Base-by-base conservation (phyloP, 2,329 filamentous ascomycete species). In the Chalaropsis thielavioides region DNA sequence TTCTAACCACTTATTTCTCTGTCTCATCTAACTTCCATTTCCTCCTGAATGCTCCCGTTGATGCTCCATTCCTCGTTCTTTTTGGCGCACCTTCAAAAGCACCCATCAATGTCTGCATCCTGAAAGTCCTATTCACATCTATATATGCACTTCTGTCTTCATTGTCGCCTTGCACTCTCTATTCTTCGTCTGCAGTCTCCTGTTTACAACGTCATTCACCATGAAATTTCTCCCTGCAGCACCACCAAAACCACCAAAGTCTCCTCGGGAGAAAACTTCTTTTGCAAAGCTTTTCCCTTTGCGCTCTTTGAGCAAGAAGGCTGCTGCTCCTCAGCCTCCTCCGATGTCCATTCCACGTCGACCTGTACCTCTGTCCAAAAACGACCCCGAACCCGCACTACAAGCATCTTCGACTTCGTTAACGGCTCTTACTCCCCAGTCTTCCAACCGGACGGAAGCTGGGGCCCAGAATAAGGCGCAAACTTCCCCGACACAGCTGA, bases 101-200 rank as follows among this genome's bases (percentile, higher is more conserved):
- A 10, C 22, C 46, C 46, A 27, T 51, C 46, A 15, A 24, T 2
- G 19, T 15, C 46, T 24, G 46, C 22, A 24, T 51, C 24, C 22
- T 51, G 19, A 51, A 51, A 22, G 15, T 51, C 22, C 27, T 13
- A 27, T 51, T 22, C 7, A 51, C 10, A 51, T 51, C 46, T 24
- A 13, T 22, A 51, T 10, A 51, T 27, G 19, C 46, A 15, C 24
- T 15, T 24, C 11, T 15, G 15, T 15, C 11, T 13, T 15, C 78
- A 38, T 78, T 78, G 54, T 74, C 79, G 70, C 80, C 80, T 67
- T 80, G 80, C 68, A 78, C 78, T 8, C 78, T 43, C 41, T 15
- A 17, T 61, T 44, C 24, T 62, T 61, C 17, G n/a, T 56, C 11
- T 58, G 41, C n/a, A 38, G 27, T 8, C 49, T 35, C 40, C 31